Percentiles rank a stretch among this genome's conserved stretches.
These are phyloP conservation scores for Friedmanniomyces simplex DNA, from an alignment of 495 filamentous ascomycete species.

Conservation along the genomic window DNA sequence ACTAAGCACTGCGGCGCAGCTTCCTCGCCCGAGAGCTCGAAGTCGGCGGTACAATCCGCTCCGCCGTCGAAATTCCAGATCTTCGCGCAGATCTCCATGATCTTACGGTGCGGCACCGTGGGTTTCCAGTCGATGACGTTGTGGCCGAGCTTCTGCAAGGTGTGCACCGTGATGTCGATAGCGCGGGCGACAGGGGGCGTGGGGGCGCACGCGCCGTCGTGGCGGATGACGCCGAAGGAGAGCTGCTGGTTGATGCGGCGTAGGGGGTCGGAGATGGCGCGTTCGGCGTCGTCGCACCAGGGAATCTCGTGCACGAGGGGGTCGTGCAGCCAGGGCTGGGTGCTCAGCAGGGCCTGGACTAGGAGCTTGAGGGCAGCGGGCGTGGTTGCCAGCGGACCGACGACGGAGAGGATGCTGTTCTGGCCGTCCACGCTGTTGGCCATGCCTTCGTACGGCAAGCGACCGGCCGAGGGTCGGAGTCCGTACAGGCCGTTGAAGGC, in stretches of 20 bases:
- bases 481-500: slow-evolving; percentile 40
- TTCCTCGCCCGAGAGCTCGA: slow-evolving; percentile 48
- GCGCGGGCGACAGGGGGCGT: slow-evolving; percentile 48
- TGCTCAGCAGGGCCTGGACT: slow-evolving; percentile 43
- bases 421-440: slow-evolving; percentile 51
- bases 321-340: slow-evolving; percentile 55
- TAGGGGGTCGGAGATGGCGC: slow-evolving; percentile 38
- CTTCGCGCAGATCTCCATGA: slow-evolving; percentile 27
- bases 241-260: slow-evolving; percentile 31
- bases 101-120: slow-evolving; percentile 36
- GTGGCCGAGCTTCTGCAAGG: slow-evolving; percentile 45
- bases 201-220: slow-evolving; percentile 40
- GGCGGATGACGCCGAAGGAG: slow-evolving; percentile 42
- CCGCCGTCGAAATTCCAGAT: slow-evolving; percentile 43
- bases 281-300: slow-evolving; percentile 48
- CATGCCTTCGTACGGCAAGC: slow-evolving; percentile 43
- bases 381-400: slow-evolving; percentile 46
- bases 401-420: slow-evolving; percentile 44
- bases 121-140: slow-evolving; percentile 50
- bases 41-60: slow-evolving; percentile 35
- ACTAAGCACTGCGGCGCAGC: slow-evolving; percentile 33
- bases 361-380: slow-evolving; percentile 42
- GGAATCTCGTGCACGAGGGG: slow-evolving; percentile 51
- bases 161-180: slow-evolving; percentile 41
- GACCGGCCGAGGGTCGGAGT: slow-evolving; percentile 34